These are phyloP conservation scores for Alternaria longipes DNA, from an alignment of 2,329 filamentous ascomycete genomes.

Conservation along the genomic window DNA sequence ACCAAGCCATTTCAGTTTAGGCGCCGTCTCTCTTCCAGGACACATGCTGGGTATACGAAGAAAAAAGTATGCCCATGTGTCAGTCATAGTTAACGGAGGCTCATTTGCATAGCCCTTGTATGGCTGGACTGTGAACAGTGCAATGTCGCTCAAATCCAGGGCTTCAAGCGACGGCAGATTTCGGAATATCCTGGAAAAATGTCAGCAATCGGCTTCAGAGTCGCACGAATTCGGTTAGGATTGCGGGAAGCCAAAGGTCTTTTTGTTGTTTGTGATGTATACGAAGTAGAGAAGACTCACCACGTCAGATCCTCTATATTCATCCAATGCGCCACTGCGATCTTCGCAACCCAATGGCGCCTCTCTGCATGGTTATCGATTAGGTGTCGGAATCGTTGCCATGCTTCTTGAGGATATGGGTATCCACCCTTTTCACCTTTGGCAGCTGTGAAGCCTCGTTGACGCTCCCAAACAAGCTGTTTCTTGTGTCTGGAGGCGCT, in stretches of 20 bases:
- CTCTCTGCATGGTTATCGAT: constrained; percentile 12
- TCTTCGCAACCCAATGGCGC: constrained; percentile 28
- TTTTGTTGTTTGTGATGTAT: background rate
- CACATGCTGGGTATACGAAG: background rate
- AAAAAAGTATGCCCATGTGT: background rate
- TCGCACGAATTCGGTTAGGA: background rate
- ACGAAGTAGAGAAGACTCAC: constrained; percentile 12
- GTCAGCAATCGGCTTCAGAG: background rate
- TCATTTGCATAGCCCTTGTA: background rate
- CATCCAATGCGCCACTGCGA: constrained; percentile 42
- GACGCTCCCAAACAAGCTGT: constrained; percentile 28
- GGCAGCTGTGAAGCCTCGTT: constrained; percentile 20
- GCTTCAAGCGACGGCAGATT: constrained; percentile 24
- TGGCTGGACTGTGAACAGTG: background rate
- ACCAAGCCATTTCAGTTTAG: constrained; percentile 30
- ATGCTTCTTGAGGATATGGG: constrained; percentile 25
- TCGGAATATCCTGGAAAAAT: constrained; percentile 21
- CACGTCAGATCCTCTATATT: constrained; percentile 28
- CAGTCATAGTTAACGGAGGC: background rate
- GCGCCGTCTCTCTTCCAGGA: background rate
- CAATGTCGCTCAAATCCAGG: constrained; percentile 34
- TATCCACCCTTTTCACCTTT: constrained; percentile 13
- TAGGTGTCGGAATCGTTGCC: constrained; percentile 25
- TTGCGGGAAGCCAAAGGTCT: background rate
- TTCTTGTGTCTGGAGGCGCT: constrained; percentile 16